Conservation (phyloP, 2,329 filamentous ascomycete species). For the Massarina eburnea region DNA sequence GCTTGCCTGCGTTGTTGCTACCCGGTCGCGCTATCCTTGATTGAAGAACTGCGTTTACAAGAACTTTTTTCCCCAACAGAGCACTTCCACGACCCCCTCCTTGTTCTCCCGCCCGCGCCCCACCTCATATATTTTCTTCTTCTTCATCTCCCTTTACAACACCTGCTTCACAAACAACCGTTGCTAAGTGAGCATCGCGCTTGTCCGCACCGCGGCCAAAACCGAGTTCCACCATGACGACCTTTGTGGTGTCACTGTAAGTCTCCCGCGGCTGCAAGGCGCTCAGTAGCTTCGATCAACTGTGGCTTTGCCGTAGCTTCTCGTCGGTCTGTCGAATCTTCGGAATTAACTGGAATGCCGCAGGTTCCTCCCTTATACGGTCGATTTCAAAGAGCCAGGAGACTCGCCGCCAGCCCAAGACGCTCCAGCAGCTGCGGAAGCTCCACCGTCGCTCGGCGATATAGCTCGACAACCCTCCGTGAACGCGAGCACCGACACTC, state of each 20-base stretch:
- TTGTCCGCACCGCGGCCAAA: constrained; percentile 7
- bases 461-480: constrained; percentile 54
- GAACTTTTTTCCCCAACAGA: neutral
- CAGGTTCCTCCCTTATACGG: constrained; percentile 89
- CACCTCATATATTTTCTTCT: neutral
- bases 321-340: neutral
- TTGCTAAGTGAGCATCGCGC: constrained; percentile 2
- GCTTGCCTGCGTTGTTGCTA: constrained; percentile 3
- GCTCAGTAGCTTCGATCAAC: neutral
- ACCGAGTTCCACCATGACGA: constrained; percentile 51
- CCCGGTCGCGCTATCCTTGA: neutral
- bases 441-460: constrained; percentile 36
- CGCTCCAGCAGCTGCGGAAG: constrained; percentile 21
- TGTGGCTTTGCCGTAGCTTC: neutral
- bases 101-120: neutral
- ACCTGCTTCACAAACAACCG: neutral
- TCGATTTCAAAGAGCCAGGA: constrained; percentile 69
- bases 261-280: constrained; percentile 25
- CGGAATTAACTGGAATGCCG: constrained; percentile 13
- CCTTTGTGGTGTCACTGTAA: constrained; percentile 63
- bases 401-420: constrained; percentile 16
- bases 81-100: neutral
- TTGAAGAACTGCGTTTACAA: neutral
- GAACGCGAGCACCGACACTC: constrained; percentile 38
- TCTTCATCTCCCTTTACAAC: neutral